phyloP scores from a whole-genome alignment of 148 eudicot genomes.

The Cornus florida region DNA sequence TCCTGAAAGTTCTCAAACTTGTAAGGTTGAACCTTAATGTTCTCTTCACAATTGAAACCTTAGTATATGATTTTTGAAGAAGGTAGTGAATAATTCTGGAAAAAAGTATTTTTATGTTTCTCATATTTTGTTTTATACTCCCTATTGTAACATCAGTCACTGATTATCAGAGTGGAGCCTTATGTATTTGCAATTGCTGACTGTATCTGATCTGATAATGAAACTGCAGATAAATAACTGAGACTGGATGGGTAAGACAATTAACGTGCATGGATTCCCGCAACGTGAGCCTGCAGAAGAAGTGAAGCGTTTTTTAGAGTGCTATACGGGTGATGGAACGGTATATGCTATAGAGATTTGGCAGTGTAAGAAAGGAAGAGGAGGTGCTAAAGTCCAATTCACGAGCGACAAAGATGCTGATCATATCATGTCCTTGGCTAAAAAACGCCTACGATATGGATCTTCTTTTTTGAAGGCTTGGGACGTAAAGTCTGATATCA shows the following conservation, averaged over 20 bases:
- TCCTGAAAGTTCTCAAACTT: neutral
- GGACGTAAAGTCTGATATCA: neutral
- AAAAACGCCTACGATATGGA: conserved; percentile 19
- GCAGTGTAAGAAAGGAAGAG: conserved; percentile 10
- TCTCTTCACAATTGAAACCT: neutral
- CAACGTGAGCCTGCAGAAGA: conserved; percentile 20
- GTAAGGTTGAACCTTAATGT: neutral
- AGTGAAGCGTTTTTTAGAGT: conserved; percentile 31
- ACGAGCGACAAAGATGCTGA: conserved; percentile 7
- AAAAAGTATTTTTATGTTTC: neutral
- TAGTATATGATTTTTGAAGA: no score
- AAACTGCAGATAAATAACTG: conserved; percentile 26
- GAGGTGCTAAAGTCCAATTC: conserved; percentile 38
- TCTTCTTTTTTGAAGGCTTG: conserved; percentile 25
- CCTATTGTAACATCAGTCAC: neutral
- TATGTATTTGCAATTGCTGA: neutral
- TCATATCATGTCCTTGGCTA: conserved; percentile 15
- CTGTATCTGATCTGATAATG: neutral
- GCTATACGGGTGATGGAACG: conserved; percentile 26
- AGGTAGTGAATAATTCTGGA: no score
- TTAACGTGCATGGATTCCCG: conserved; percentile 44
- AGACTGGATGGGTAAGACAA: conserved; percentile 38
- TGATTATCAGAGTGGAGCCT: neutral
- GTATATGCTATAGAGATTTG: conserved; percentile 34
- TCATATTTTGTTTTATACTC: neutral